Conservation (phyloP, 1,139 yeast genomes). For the Arxiozyma slooffiae region DNA sequence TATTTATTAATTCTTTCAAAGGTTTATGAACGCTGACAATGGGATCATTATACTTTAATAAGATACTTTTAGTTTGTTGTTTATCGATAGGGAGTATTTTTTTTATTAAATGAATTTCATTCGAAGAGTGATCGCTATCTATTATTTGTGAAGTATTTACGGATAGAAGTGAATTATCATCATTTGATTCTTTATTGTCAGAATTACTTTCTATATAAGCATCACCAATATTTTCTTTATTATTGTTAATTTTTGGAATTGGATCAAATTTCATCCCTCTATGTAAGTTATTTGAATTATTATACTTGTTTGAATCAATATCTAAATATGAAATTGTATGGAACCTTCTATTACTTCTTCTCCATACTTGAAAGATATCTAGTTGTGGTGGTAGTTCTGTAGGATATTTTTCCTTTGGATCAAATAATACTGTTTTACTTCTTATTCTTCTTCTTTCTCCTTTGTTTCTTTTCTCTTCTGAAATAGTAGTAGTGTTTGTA, state of each 20-base stretch:
- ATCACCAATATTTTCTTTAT: neutral
- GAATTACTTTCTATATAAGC: neutral
- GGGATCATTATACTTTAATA: neutral
- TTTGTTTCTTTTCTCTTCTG: neutral
- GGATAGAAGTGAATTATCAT: neutral
- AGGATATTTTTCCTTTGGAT: neutral
- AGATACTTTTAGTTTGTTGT: neutral
- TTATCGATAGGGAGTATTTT: neutral
- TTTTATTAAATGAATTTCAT: neutral
- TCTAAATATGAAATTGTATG: neutral
- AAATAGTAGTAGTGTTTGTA: neutral
- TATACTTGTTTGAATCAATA: neutral
- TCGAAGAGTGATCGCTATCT: neutral
- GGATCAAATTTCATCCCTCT: neutral
- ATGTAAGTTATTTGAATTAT: neutral
- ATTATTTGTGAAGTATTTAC: neutral
- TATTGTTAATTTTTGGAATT: neutral
- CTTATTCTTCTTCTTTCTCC: neutral
- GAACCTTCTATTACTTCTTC: neutral
- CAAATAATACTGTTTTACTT: neutral
- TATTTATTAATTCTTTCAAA: constrained; percentile 19
- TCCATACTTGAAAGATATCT: neutral
- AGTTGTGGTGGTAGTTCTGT: neutral
- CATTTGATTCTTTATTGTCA: neutral
- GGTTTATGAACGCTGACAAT: constrained; percentile 14